Conservation (phyloP, 2,329 filamentous ascomycete species). For the Lachnum nothofagi region DNA sequence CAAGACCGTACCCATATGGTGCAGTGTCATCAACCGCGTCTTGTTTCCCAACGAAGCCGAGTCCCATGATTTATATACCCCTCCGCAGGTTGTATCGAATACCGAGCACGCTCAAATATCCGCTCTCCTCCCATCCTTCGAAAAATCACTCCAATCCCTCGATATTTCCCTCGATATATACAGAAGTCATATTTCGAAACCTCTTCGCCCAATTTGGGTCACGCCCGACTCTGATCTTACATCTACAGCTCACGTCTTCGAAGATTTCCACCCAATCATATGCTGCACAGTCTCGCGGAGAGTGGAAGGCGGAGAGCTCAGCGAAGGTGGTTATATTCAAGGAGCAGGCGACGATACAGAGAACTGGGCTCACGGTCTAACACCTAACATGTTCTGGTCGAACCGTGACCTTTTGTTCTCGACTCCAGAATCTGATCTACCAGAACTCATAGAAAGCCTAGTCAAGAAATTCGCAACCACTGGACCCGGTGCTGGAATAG, state of each 20-base stretch:
- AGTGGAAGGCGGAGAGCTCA: slow-evolving; percentile 62
- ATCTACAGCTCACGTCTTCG: slow-evolving; percentile 40
- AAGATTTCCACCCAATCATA: slow-evolving; percentile 65
- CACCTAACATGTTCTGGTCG: slow-evolving; percentile 73
- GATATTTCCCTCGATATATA: slow-evolving; percentile 54
- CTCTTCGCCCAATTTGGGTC: slow-evolving; percentile 74
- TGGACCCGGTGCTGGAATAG: background rate
- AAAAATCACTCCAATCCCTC: slow-evolving; percentile 50
- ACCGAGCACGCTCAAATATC: slow-evolving; percentile 76
- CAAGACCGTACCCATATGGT: slow-evolving; percentile 94
- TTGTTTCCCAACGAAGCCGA: slow-evolving; percentile 59
- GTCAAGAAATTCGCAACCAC: slow-evolving; percentile 29
- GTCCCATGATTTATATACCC: slow-evolving; percentile 58
- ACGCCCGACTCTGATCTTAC: slow-evolving; percentile 59
- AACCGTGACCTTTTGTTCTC: slow-evolving; percentile 56
- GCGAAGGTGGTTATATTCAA: slow-evolving; percentile 78
- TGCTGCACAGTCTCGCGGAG: slow-evolving; percentile 80
- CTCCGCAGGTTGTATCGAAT: slow-evolving; percentile 63
- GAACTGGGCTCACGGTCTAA: slow-evolving; percentile 81
- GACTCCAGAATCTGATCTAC: slow-evolving; percentile 61
- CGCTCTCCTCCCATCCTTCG: slow-evolving; percentile 50
- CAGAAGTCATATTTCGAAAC: slow-evolving; percentile 57
- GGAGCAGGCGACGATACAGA: slow-evolving; percentile 93
- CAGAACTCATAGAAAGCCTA: slow-evolving; percentile 44
- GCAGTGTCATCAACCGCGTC: slow-evolving; percentile 72